Evolutionary conservation across 2,329 filamentous ascomycete species (phyloP).

Genomic region (Stachybotrys echinatus): DNA sequence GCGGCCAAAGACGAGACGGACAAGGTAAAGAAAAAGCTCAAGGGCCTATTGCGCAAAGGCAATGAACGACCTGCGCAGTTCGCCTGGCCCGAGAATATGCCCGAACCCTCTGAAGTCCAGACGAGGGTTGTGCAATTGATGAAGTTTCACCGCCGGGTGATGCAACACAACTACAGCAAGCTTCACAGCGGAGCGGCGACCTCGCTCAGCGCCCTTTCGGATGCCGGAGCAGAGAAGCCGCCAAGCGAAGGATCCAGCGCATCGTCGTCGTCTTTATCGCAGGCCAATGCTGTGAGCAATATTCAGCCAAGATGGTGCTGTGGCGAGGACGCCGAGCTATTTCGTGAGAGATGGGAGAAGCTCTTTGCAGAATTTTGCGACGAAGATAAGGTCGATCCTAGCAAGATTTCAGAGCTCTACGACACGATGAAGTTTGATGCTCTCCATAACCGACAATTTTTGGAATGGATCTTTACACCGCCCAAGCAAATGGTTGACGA

Average conservation of each 20-base stretch:
- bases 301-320: constrained; percentile 96
- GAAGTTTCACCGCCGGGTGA: constrained; percentile 93
- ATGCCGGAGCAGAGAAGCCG: constrained; percentile 42
- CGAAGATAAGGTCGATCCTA: constrained; percentile 95
- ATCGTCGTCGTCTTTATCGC: constrained; percentile 47
- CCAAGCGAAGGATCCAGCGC: constrained; percentile 33
- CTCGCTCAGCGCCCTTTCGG: constrained; percentile 53
- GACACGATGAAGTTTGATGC: constrained; percentile 99
- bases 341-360: constrained; percentile 97
- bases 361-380: constrained; percentile 95
- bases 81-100: constrained; percentile 94
- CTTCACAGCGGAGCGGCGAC: constrained; percentile 63
- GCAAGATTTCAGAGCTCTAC: constrained; percentile 97
- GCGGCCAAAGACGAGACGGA: constrained; percentile 99
- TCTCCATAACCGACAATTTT: constrained; percentile 89
- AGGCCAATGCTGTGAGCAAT: constrained; percentile 56
- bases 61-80: constrained; percentile 91
- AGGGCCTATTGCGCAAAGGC: constrained; percentile 85
- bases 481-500: constrained; percentile 73
- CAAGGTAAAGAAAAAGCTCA: constrained; percentile 99
- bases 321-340: constrained; percentile 89
- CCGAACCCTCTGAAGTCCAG: constrained; percentile 90
- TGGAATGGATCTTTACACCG: constrained; percentile 97
- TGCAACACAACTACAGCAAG: constrained; percentile 89
- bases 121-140: constrained; percentile 89